Base-by-base conservation (phyloP, 202 grass and related monocot genomes). In the Saccharum hybrid region DNA sequence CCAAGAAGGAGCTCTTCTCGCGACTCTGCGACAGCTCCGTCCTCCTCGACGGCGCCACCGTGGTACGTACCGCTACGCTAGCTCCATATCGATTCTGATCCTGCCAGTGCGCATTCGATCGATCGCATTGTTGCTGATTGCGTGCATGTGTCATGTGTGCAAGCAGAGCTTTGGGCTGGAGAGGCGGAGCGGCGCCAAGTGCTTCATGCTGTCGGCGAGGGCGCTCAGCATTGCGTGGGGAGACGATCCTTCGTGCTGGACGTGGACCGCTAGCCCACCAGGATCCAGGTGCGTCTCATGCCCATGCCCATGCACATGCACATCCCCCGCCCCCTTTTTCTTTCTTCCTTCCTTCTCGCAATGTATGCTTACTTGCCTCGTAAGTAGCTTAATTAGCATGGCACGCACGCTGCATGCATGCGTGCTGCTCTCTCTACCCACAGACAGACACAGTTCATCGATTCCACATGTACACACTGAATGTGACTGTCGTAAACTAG, bases 1-100 rank as follows among this genome's bases (percentile, higher is more conserved):
- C 91, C 39, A 92, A 86, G 88, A 93, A 91, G 77, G 93, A 94
- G 2, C 91, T 96, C 78, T 98, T 94, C 88, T 68, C 90, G 28
- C 82, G 83, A 2, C 89, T 98, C 67, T 96, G 87, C 86, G 73
- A 82, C 63, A 46, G 13, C 5, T 88, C 90, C 2, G 77, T 99
- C 61, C 86, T 96, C 36, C 74, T 98, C 68, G 91, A 99, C 64
- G 88, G 38, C n/a, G 91, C 83, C 70, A 94, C 81, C 86, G 88
- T 92, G 93, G 28, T 28, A 28, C 28, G 28, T 1, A 28, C 28
- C n/a, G n/a, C n/a, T n/a, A n/a, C n/a, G n/a, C n/a, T n/a, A n/a
- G n/a, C n/a, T n/a, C n/a, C n/a, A n/a, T n/a, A n/a, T n/a, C n/a
- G n/a, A n/a, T n/a, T n/a, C n/a, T n/a, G n/a, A n/a, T n/a, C n/a